These are phyloP conservation scores for Datisca glomerata DNA, from an alignment of 306 rosid genomes.

Conservation along the genomic window DNA sequence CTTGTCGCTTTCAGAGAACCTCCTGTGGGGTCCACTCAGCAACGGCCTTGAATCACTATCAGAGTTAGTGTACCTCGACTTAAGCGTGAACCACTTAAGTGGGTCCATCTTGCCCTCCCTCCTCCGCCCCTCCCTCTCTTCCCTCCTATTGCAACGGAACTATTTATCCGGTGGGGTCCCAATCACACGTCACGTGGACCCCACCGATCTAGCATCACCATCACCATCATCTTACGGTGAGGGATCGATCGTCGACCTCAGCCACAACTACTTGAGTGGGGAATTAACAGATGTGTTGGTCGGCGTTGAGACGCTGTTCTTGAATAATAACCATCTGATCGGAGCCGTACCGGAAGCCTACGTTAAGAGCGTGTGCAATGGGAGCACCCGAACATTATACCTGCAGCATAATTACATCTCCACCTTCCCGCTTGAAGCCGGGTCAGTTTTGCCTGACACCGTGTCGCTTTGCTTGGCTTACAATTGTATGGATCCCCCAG, in stretches of 20 bases:
- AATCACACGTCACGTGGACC: not conserved
- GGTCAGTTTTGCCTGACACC: conserved; percentile 38
- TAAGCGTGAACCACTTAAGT: conserved; percentile 38
- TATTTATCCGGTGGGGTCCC: conserved; percentile 54
- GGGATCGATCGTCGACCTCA: conserved; percentile 54
- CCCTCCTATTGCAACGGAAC: conserved; percentile 55
- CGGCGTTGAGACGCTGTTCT: conserved; percentile 47
- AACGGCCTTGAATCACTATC: conserved; percentile 35
- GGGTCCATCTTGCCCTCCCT: conserved; percentile 61
- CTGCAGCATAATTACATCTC: conserved; percentile 61
- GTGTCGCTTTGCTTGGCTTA: conserved; percentile 53
- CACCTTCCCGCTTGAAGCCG: conserved; percentile 17
- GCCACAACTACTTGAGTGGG: conserved; percentile 46
- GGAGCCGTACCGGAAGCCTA: conserved; percentile 52
- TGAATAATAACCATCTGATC: conserved; percentile 53
- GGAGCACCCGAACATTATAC: conserved; percentile 51
- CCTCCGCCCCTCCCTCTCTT: conserved; percentile 29
- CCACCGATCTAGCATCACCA: not conserved
- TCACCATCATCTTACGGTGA: conserved; percentile 22
- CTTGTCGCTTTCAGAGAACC: conserved; percentile 38
- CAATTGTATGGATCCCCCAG: conserved; percentile 59
- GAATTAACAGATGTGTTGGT: conserved; percentile 33
- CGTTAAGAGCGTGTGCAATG: conserved; percentile 39
- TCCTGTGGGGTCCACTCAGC: conserved; percentile 49
- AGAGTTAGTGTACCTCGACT: conserved; percentile 42